These are phyloP conservation scores for Atalantia buxifolia DNA, from an alignment of 345 rosid genomes.

Conservation along the genomic window DNA sequence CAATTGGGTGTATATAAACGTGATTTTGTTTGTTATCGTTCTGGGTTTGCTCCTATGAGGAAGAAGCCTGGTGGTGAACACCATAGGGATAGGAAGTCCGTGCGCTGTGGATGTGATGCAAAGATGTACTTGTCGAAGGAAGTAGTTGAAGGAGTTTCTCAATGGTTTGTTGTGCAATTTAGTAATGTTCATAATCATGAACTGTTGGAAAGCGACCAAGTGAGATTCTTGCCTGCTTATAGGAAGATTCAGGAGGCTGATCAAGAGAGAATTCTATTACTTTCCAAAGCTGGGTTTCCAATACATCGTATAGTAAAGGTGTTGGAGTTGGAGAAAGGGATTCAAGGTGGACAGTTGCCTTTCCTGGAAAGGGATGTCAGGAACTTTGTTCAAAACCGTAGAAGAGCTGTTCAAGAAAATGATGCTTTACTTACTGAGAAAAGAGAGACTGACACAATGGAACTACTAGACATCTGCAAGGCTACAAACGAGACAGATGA, in stretches of 20 bases:
- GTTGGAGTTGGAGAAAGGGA: slow-evolving; percentile 38
- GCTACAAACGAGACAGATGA: slow-evolving; percentile 37
- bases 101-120: slow-evolving; percentile 37
- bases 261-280: slow-evolving; percentile 34
- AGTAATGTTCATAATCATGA: slow-evolving; percentile 42
- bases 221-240: slow-evolving; percentile 37
- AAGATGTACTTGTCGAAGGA: slow-evolving; percentile 40
- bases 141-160: slow-evolving; percentile 33
- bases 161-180: slow-evolving; percentile 40
- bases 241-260: slow-evolving; percentile 38
- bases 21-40: slow-evolving; percentile 40
- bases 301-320: slow-evolving; percentile 38
- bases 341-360: slow-evolving; percentile 38
- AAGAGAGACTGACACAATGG: slow-evolving; percentile 38
- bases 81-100: slow-evolving; percentile 39
- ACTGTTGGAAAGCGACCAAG: slow-evolving; percentile 39
- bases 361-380: slow-evolving; percentile 37
- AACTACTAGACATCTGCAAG: slow-evolving; percentile 37
- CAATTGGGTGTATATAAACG: slow-evolving; percentile 36
- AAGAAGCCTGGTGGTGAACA: slow-evolving; percentile 30
- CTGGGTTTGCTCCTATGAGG: slow-evolving; percentile 34
- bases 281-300: slow-evolving; percentile 39
- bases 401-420: slow-evolving; percentile 34
- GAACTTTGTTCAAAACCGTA: slow-evolving; percentile 40
- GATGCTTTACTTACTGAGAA: slow-evolving; percentile 33